A percentile compares a stretch with the other conserved stretches of the same genome.
Evolutionary conservation across 140 eudicot species (phyloP).

Genomic region (Anethum foeniculum): DNA sequence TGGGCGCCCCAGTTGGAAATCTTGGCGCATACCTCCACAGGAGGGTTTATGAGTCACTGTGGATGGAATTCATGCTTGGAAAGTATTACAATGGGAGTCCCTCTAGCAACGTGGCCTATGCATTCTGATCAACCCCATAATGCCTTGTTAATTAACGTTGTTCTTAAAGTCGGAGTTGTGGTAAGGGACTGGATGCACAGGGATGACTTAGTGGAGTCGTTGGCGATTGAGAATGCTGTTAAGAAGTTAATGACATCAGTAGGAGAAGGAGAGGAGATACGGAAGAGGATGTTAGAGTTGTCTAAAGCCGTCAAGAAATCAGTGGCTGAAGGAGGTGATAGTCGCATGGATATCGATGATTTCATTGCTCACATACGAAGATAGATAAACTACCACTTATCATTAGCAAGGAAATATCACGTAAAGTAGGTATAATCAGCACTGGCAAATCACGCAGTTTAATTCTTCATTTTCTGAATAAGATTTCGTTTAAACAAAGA

Average conservation of each 20-base stretch:
- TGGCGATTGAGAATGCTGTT: not conserved
- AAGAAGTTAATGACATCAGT: not conserved
- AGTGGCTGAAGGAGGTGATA: not conserved
- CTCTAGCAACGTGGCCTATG: not conserved
- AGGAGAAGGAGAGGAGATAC: not conserved
- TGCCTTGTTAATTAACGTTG: not conserved
- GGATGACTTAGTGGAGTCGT: not conserved
- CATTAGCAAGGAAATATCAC: too few species aligned
- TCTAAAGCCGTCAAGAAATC: not conserved
- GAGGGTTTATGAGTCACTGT: not conserved
- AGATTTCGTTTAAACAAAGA: too few species aligned
- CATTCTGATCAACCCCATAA: constrained; percentile 1
- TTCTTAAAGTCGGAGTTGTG: not conserved
- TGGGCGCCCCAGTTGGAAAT: not conserved
- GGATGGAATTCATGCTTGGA: not conserved
- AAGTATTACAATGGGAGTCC: not conserved
- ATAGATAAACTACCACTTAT: not conserved
- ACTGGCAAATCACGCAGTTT: too few species aligned
- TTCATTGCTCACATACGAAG: not conserved
- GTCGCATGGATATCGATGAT: not conserved
- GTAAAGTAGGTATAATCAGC: too few species aligned
- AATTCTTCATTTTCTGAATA: too few species aligned
- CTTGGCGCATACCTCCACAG: not conserved
- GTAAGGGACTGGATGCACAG: not conserved
- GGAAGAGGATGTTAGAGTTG: not conserved